Conservation (phyloP, 1,284 basidiomycete species). For the Cryptococcus sp. region DNA sequence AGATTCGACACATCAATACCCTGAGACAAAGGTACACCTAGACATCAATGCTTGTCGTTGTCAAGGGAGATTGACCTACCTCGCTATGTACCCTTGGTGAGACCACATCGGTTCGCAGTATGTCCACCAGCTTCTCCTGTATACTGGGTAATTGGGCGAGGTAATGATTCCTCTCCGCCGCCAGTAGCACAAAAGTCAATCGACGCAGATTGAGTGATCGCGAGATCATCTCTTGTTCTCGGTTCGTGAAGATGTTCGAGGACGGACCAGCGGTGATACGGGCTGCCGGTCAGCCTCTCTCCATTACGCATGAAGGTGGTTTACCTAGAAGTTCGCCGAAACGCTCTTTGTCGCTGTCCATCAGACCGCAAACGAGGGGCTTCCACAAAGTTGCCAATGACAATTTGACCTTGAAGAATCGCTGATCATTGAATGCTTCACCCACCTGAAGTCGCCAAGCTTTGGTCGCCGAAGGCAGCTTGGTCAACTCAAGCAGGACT, state of each 20-base stretch:
- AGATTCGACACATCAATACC: conserved; percentile 85
- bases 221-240: conserved; percentile 85
- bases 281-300: conserved; percentile 49
- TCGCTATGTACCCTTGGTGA: conserved; percentile 87
- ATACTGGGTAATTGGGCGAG: conserved; percentile 84
- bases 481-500: conserved; percentile 72
- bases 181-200: conserved; percentile 76
- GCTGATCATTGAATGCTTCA: conserved; percentile 78
- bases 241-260: conserved; percentile 93
- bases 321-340: conserved; percentile 76
- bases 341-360: conserved; percentile 81
- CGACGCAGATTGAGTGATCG: conserved; percentile 85
- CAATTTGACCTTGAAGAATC: conserved; percentile 69
- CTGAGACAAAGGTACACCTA: conserved; percentile 81
- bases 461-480: conserved; percentile 71
- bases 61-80: conserved; percentile 49
- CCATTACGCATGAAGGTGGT: conserved; percentile 16
- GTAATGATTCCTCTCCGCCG: conserved; percentile 85
- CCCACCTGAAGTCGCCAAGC: conserved; percentile 76
- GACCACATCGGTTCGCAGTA: conserved; percentile 68
- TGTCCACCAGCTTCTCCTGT: conserved; percentile 94
- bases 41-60: background rate
- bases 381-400: conserved; percentile 63
- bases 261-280: conserved; percentile 81
- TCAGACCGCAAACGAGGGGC: conserved; percentile 70